These are phyloP conservation scores for Nakazawaea holstii DNA, from an alignment of 805 yeast genomes.

Conservation along the genomic window DNA sequence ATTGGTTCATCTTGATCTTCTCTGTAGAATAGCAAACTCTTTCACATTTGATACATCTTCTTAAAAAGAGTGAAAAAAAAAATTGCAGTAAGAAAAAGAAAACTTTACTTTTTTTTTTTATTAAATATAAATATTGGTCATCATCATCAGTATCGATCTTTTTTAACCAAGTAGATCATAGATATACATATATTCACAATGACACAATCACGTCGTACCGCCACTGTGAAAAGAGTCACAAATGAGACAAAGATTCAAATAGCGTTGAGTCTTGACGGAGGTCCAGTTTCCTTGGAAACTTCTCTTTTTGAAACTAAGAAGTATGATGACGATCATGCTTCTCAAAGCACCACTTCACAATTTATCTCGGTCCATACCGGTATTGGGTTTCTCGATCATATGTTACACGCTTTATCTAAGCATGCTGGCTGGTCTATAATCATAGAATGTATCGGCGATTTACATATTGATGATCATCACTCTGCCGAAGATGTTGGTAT, in stretches of 20 bases:
- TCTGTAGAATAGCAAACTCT: not conserved
- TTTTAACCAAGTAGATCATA: too few species aligned
- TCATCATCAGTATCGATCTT: not conserved
- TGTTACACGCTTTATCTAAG: conserved; percentile 95
- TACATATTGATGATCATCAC: conserved; percentile 96
- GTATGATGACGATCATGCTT: conserved; percentile 46
- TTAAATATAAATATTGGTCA: not conserved
- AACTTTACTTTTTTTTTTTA: too few species aligned
- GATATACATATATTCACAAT: not conserved
- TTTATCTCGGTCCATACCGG: conserved; percentile 82
- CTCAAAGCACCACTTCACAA: conserved; percentile 68
- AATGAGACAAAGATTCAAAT: conserved; percentile 93
- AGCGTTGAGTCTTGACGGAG: conserved; percentile 81
- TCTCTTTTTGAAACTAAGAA: conserved; percentile 43
- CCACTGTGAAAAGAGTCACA: conserved; percentile 50
- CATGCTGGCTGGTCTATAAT: conserved; percentile 95
- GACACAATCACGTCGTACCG: conserved; percentile 7
- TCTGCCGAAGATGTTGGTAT: conserved; percentile 94
- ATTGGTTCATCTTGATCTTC: not conserved
- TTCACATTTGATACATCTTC: not conserved
- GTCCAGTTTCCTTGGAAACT: conserved; percentile 56
- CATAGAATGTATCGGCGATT: conserved; percentile 88
- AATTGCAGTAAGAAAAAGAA: too few species aligned
- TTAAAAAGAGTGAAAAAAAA: not conserved
- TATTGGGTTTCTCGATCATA: conserved; percentile 92